Evolutionary conservation across 495 filamentous ascomycete genomes (phyloP).

Genomic region (Neurospora sp.): DNA sequence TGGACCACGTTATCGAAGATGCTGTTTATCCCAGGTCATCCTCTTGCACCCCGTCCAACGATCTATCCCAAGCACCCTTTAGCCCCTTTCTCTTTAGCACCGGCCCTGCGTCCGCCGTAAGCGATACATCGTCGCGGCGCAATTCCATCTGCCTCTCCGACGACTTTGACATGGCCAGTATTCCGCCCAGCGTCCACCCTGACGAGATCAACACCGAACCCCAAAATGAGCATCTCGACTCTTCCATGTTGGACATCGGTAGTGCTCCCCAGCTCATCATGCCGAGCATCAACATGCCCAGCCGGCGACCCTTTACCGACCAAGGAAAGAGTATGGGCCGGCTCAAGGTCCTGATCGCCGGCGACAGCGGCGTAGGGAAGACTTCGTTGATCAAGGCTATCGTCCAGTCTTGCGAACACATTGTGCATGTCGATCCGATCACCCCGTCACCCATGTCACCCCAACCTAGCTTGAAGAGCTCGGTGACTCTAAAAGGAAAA

Average conservation of each 20-base stretch:
- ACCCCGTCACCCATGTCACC: conserved; percentile 28
- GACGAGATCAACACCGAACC: conserved; percentile 9
- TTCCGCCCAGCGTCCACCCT: not conserved
- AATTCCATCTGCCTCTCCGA: conserved; percentile 44
- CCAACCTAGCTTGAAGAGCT: conserved; percentile 13
- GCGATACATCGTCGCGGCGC: conserved; percentile 44
- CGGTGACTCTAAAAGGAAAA: conserved; percentile 1
- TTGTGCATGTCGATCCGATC: conserved; percentile 88
- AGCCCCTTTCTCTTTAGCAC: conserved; percentile 45
- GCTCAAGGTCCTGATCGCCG: conserved; percentile 81
- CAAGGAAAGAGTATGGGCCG: conserved; percentile 74
- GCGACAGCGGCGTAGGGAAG: conserved; percentile 75
- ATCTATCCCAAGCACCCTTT: conserved; percentile 37
- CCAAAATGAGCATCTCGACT: conserved; percentile 1
- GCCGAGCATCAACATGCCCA: conserved; percentile 94
- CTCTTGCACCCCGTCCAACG: conserved; percentile 12
- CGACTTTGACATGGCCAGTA: conserved; percentile 29
- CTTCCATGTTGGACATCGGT: conserved; percentile 36
- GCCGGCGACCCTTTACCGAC: conserved; percentile 82
- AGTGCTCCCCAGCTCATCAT: conserved; percentile 86
- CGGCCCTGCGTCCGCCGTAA: conserved; percentile 35
- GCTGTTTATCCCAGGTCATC: conserved; percentile 1
- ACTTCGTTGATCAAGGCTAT: conserved; percentile 88
- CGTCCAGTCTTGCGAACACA: conserved; percentile 88
- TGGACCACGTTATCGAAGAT: not conserved